phyloP scores from a whole-genome alignment of 306 rosid genomes.

The Gleditsia sinensis region DNA sequence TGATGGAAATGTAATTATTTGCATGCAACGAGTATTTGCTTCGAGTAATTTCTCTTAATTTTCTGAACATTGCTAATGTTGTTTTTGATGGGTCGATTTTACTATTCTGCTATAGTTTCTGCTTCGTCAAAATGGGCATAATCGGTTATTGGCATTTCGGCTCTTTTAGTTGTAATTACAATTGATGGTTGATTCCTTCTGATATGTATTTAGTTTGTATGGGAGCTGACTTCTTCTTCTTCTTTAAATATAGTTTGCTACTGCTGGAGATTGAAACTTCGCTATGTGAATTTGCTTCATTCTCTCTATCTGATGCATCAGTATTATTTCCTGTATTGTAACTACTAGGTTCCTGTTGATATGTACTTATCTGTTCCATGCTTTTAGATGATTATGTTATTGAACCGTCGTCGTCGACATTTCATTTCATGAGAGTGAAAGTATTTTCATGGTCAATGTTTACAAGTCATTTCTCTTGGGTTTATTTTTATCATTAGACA shows the following conservation, averaged over 20 bases:
- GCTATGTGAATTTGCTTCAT: neutral
- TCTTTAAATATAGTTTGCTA: neutral
- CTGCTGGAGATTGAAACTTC: neutral
- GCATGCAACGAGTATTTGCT: neutral
- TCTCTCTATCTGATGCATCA: neutral
- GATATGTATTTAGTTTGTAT: neutral
- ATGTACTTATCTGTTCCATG: neutral
- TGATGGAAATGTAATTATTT: neutral
- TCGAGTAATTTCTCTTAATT: neutral
- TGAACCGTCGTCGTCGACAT: neutral
- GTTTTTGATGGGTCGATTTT: neutral
- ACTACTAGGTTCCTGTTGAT: neutral
- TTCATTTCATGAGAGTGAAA: neutral
- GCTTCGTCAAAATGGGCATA: neutral
- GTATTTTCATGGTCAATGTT: constrained; percentile 13
- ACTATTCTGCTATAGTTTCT: constrained; percentile 9
- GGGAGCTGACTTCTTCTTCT: neutral
- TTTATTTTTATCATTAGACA: neutral
- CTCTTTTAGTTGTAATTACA: neutral
- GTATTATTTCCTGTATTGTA: neutral
- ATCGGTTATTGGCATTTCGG: constrained; percentile 1
- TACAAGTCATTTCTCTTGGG: neutral
- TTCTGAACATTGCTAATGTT: neutral
- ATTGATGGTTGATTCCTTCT: neutral
- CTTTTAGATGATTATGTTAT: neutral